Base-by-base conservation (phyloP, 139 green algal species). In the Tetratostichococcus sp. region DNA sequence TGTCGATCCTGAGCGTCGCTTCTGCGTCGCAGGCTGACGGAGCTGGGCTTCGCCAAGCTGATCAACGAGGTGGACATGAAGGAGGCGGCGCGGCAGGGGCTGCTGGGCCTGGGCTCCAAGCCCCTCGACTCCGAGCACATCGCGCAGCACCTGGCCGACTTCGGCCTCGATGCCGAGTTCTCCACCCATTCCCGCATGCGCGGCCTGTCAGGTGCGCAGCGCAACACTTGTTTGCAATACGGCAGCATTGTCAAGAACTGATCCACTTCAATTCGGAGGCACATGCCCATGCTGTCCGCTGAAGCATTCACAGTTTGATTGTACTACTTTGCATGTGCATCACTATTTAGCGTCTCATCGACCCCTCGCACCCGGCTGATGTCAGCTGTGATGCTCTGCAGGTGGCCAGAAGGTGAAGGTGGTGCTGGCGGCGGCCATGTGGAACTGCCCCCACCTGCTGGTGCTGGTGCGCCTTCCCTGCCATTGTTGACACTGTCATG, bases 371-470 rank as follows among this genome's bases (percentile, higher is more conserved):
- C n/a, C n/a, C n/a, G n/a, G n/a, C n/a, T 26, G 14, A 26, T 62
- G 50, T 8, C 50, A 26, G 11, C 50, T 50, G 39, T 11, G 11
- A 50, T 11, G 8, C 39, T 50, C 8, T 50, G 39, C 80, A 16
- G 83, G 87, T 32, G 88, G 88, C 17, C 88, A 92, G 78, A 93
- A 93, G 80, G 86, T 86, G 16, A 91, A 91, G 77, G 75, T 93
- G 67, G 88, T 93, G 72, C 80, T 93, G 30, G 88, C 83, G 28
- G 87, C 85, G 26, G 85, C 85, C 31, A 89, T 91, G 83, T 93
- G 88, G 88, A 85, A 80, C 73, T 69, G 81, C 66, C 90, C 90
- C 0, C 90, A 95, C 79, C 80, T 95, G 79, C 73, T 89, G 66
- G 78, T 88, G n/a, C 81, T 91, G 76, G 39, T 50, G 39, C 39